Percentiles rank a stretch among this genome's conserved stretches.
Evolutionary conservation across 495 filamentous ascomycete species (phyloP).

Genomic region (Hypoxylon perforatum): DNA sequence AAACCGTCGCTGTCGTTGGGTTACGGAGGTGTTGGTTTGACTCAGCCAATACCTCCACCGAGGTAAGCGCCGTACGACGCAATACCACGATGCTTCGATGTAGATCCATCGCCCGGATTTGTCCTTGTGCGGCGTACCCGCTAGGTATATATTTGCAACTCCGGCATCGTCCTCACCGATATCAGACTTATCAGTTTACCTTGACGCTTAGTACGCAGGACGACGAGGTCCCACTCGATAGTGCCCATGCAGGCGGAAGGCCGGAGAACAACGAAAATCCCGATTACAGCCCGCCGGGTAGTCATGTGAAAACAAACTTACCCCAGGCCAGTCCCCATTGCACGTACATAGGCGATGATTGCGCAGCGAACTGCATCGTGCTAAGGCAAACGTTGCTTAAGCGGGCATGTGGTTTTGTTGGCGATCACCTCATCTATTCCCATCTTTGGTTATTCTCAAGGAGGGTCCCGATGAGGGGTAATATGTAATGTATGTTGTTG

Average conservation of each 20-base stretch:
- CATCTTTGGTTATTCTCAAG: slow-evolving; percentile 1
- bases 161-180: slow-evolving; percentile 18
- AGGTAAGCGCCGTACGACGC: slow-evolving; percentile 21
- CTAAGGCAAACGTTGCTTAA: slow-evolving; percentile 23
- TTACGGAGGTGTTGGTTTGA: slow-evolving; percentile 2
- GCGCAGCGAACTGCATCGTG: slow-evolving; percentile 30
- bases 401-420: not conserved
- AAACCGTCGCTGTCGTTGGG: slow-evolving; percentile 14
- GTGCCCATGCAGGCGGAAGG: slow-evolving; percentile 5
- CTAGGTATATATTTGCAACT: slow-evolving; percentile 9
- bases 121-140: slow-evolving; percentile 17
- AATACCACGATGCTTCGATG: slow-evolving; percentile 24
- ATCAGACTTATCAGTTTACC: not conserved
- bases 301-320: slow-evolving; percentile 23
- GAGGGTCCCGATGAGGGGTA: slow-evolving; percentile 17
- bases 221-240: slow-evolving; percentile 13
- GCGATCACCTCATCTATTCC: slow-evolving; percentile 26
- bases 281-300: slow-evolving; percentile 2
- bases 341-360: slow-evolving; percentile 5
- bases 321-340: not conserved
- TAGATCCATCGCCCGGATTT: slow-evolving; percentile 34
- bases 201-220: slow-evolving; percentile 6
- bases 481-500: slow-evolving; percentile 20
- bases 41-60: slow-evolving; percentile 24
- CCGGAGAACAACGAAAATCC: slow-evolving; percentile 10